These are phyloP conservation scores for Solanum infundibuliforme DNA, from an alignment of 257 asterid species.

Conservation along the genomic window DNA sequence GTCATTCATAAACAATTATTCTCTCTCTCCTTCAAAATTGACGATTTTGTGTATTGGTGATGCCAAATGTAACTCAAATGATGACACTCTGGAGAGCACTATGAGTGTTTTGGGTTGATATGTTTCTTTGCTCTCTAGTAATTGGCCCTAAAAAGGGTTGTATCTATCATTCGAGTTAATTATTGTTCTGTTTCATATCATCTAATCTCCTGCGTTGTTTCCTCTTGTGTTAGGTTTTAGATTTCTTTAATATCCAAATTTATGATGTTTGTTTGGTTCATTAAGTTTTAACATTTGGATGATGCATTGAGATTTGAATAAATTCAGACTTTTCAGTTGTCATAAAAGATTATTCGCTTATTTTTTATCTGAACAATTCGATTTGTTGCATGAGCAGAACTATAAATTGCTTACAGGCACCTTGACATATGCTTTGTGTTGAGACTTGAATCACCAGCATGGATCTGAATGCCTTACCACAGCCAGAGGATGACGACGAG, in stretches of 20 bases:
- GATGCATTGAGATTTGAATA: not conserved
- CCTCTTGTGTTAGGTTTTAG: not conserved
- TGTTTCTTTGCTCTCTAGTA: not conserved
- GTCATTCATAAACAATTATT: not conserved
- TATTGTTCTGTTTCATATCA: not conserved
- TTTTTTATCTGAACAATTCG: not conserved
- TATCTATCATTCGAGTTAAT: not conserved
- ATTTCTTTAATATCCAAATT: not conserved
- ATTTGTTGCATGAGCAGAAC: not conserved
- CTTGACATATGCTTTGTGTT: slow-evolving; percentile 33
- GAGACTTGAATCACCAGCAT: slow-evolving; percentile 54
- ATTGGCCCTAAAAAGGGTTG: not conserved
- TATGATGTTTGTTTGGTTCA: not conserved
- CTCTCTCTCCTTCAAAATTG: not conserved
- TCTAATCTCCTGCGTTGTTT: not conserved
- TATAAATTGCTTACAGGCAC: not conserved
- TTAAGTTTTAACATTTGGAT: not conserved
- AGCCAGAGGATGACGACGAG: slow-evolving; percentile 89
- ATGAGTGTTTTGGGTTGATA: not conserved
- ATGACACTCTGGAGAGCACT: not conserved
- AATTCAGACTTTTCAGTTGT: not conserved
- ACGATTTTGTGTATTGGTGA: not conserved
- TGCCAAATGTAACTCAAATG: not conserved
- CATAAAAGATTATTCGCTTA: not conserved
- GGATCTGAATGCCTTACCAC: slow-evolving; percentile 94